These are phyloP conservation scores for Sesbania bispinosa DNA, from an alignment of 306 rosid species.

Conservation along the genomic window DNA sequence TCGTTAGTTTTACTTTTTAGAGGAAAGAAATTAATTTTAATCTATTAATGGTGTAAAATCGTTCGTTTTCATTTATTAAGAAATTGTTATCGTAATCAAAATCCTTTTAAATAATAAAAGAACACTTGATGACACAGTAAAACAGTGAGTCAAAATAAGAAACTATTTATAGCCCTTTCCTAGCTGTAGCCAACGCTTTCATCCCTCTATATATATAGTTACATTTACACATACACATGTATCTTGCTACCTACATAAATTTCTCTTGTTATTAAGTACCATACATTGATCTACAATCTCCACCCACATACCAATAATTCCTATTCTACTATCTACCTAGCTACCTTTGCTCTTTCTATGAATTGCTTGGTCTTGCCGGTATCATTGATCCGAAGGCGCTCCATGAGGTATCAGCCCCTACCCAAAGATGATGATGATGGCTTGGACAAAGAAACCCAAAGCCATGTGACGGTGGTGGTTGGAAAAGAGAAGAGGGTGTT, in stretches of 20 bases:
- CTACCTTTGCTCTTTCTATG: conserved; percentile 27
- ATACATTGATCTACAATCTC: too few relatives aligned
- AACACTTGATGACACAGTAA: background rate
- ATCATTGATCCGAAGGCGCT: conserved; percentile 42
- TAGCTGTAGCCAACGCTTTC: too few relatives aligned
- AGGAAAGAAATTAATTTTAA: background rate
- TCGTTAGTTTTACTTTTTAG: background rate
- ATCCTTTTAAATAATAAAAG: background rate
- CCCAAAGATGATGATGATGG: background rate
- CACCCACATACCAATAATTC: too few relatives aligned
- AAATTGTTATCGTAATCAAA: background rate
- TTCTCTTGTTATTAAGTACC: too few relatives aligned
- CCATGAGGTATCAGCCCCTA: conserved; percentile 39
- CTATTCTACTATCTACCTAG: too few relatives aligned
- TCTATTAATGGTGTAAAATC: background rate
- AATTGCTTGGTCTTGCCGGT: conserved; percentile 69
- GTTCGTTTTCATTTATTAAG: background rate
- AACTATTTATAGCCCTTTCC: too few relatives aligned
- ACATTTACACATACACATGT: too few relatives aligned
- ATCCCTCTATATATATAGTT: too few relatives aligned
- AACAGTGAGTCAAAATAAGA: background rate
- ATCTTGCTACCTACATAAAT: too few relatives aligned
- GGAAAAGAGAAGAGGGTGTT: conserved; percentile 78
- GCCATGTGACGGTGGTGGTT: conserved; percentile 71
- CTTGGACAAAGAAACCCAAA: conserved; percentile 19